Evolutionary conservation across 257 asterid genomes (phyloP).

Genomic region (Rhazya stricta): DNA sequence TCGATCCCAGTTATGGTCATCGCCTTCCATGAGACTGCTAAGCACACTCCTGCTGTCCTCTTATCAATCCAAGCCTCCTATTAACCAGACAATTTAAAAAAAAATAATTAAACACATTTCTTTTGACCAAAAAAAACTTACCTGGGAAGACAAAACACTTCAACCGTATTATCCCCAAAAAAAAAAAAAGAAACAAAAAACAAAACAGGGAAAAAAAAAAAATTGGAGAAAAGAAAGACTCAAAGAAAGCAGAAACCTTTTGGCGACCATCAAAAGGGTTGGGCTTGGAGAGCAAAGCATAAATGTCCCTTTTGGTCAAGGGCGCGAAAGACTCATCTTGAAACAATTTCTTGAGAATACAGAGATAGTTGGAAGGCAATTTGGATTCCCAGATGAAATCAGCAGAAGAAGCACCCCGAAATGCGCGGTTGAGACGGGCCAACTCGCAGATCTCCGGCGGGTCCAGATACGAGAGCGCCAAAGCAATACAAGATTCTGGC

Average conservation of each 20-base stretch:
- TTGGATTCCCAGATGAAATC: slow-evolving; percentile 77
- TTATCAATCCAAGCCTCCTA: slow-evolving; percentile 85
- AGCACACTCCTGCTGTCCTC: slow-evolving; percentile 71
- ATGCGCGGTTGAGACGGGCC: slow-evolving; percentile 57
- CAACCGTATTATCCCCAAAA: background rate
- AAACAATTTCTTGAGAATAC: slow-evolving; percentile 39
- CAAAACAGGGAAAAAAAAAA: background rate
- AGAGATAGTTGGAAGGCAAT: slow-evolving; percentile 53
- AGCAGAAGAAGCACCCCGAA: slow-evolving; percentile 73
- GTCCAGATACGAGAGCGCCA: slow-evolving; percentile 55
- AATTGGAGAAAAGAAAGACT: background rate
- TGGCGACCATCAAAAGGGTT: slow-evolving; percentile 54
- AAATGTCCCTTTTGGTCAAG: slow-evolving; percentile 53
- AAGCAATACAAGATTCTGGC: slow-evolving; percentile 78
- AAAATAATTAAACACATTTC: background rate
- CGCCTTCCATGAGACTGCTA: slow-evolving; percentile 68
- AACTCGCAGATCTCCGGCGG: slow-evolving; percentile 77
- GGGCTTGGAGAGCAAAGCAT: slow-evolving; percentile 47
- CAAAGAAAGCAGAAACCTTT: slow-evolving; percentile 39
- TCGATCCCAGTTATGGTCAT: slow-evolving; percentile 77
- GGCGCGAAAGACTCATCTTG: slow-evolving; percentile 21
- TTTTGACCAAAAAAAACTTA: background rate
- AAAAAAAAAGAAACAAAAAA: background rate
- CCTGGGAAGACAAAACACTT: too few species aligned
- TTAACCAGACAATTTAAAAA: background rate